These are phyloP conservation scores for Antrodiella citrinella DNA, from an alignment of 768 basidiomycete genomes.

Conservation along the genomic window DNA sequence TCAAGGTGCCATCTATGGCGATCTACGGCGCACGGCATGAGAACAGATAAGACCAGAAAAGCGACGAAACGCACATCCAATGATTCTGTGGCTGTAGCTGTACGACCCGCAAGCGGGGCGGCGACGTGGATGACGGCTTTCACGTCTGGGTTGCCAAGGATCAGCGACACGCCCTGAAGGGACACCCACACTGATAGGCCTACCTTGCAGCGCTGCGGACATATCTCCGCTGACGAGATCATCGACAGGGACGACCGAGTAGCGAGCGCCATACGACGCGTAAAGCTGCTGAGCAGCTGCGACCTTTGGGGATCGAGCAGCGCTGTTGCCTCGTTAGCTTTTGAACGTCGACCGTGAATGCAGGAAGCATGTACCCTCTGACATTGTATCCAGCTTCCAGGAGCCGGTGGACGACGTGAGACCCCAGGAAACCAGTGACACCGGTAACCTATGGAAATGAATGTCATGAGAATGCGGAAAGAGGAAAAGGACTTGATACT, in stretches of 20 bases:
- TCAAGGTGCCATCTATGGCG: conserved; percentile 17
- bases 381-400: no score
- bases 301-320: conserved; percentile 7
- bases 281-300: background rate
- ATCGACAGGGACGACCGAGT: conserved; percentile 15
- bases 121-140: conserved; percentile 6
- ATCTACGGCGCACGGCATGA: no score
- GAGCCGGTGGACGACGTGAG: no score
- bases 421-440: no score
- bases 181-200: background rate
- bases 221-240: conserved; percentile 13
- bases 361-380: no score
- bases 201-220: conserved; percentile 13
- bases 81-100: background rate
- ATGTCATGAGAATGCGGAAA: no score
- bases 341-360: no score
- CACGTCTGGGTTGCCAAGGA: conserved; percentile 9
- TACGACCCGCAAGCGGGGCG: background rate
- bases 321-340: no score
- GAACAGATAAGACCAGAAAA: no score
- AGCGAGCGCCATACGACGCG: conserved; percentile 2
- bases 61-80: no score
- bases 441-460: no score
- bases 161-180: background rate
- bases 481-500: background rate